These are phyloP conservation scores for Dendrobium officinale DNA, from an alignment of 106 monocot species.

Conservation along the genomic window DNA sequence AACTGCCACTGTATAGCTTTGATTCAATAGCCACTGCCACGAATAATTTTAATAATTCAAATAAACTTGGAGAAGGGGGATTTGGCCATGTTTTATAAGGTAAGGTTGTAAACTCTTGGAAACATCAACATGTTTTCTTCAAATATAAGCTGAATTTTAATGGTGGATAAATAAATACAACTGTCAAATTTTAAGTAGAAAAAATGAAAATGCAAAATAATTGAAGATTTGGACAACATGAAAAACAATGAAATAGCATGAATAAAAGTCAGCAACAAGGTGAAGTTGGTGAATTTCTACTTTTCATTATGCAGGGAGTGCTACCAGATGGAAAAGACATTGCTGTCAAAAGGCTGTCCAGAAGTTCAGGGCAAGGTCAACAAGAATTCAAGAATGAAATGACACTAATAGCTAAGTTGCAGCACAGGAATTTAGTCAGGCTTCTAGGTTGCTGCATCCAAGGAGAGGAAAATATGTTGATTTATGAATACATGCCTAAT, in stretches of 20 bases:
- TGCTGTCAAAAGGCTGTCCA: conserved; percentile 12
- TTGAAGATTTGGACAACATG: too few relatives aligned
- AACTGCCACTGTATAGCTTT: neutral
- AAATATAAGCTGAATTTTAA: too few relatives aligned
- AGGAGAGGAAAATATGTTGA: conserved; percentile 1
- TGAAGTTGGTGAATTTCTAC: too few relatives aligned
- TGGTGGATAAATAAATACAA: too few relatives aligned
- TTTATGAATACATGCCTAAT: conserved; percentile 11
- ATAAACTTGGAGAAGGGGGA: conserved; percentile 24
- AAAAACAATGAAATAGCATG: too few relatives aligned
- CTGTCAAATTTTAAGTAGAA: too few relatives aligned
- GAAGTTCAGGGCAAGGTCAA: conserved; percentile 1
- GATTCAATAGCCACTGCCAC: neutral
- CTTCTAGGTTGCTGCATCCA: neutral
- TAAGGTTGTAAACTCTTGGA: neutral
- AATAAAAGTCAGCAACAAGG: too few relatives aligned
- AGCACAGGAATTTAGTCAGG: conserved; percentile 9
- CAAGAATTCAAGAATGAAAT: conserved; percentile 11
- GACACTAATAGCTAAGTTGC: neutral
- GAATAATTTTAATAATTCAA: conserved; percentile 1
- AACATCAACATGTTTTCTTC: too few relatives aligned
- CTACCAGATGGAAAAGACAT: conserved; percentile 5
- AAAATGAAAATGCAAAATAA: too few relatives aligned
- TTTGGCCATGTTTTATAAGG: conserved; percentile 10
- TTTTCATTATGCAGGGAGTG: neutral